Base-by-base conservation (phyloP, 805 yeast species). In the Grigorovia yakushimaensis region DNA sequence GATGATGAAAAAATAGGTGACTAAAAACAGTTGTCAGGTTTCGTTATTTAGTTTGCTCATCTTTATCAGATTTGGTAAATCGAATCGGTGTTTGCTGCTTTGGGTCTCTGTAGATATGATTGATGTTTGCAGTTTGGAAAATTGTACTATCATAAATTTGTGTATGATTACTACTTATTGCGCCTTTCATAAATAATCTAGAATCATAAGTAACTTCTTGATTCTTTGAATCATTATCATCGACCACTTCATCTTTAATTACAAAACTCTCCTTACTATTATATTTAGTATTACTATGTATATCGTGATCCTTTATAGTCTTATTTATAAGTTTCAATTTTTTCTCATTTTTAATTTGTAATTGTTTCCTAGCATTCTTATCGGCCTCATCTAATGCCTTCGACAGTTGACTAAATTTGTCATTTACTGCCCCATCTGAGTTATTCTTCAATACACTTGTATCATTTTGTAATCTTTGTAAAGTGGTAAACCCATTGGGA, bases 401-500 rank as follows among this genome's bases (percentile, higher is more conserved):
- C 1, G 88, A 77, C 21, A 91, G 71, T 30, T 73, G 69, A 2
- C 77, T 72, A 59, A 83, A 81, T 33, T 33, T 33, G 17, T 6
- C 33, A 27, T 27, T 27, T 33, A 33, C 7, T 15, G 41, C 79
- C 79, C 47, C 78, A 77, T 49, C 77, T 73, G 45, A 82, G 73
- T 19, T 70, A 65, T 17, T 54, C 65, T 0, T 61, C 64, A 13
- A 72, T 72, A 47, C 74, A 13, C 75, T 73, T 2, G 79, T 73
- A 47, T 86, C 69, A 15, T 23, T 40, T 49, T 97, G 71, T 57
- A 84, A 85, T 47, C 88, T 95, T 39, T 89, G 64, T 0, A 84
- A 79, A 41, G 89, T 81, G 0, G 95, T 80, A 60, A 80, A 87
- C 1, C 98, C 97, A 55, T 85, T 84, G 17, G 89, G 86, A 63